These are phyloP conservation scores for Erucastrum elatum DNA, from an alignment of 345 rosid species.

Conservation along the genomic window DNA sequence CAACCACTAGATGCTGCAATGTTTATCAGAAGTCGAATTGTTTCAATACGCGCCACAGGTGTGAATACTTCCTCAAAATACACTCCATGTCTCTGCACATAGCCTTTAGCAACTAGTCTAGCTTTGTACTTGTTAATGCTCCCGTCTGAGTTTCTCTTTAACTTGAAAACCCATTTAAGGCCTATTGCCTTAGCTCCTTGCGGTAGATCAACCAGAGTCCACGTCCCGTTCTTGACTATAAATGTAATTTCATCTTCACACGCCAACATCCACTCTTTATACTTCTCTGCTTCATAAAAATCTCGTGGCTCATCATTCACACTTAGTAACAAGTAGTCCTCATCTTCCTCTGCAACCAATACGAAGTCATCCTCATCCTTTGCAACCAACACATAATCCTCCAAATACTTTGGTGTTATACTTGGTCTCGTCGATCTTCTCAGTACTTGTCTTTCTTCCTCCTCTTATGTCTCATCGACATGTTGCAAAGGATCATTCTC, in stretches of 20 bases:
- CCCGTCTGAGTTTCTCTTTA: not conserved
- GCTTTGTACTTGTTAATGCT: not conserved
- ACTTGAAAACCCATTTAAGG: not conserved
- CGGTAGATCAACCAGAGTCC: not conserved
- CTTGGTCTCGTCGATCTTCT: not conserved
- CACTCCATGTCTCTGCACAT: not conserved
- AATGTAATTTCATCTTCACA: not conserved
- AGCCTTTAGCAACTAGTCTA: not conserved
- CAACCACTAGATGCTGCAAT: too few relatives aligned
- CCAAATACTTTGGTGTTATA: not conserved
- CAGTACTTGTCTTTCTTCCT: not conserved
- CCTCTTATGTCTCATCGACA: not conserved
- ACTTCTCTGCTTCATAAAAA: not conserved
- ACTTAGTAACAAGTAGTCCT: not conserved
- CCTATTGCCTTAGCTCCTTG: not conserved
- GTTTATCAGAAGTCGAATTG: too few relatives aligned
- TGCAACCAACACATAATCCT: not conserved
- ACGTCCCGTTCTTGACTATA: not conserved
- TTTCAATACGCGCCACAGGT: too few relatives aligned
- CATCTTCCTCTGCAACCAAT: too few relatives aligned
- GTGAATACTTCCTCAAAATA: not conserved
- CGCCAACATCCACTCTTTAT: not conserved
- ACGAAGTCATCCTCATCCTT: not conserved
- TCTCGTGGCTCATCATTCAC: not conserved
- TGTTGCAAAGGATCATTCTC: too few relatives aligned